A percentile compares a stretch with the other conserved stretches of the same genome.
These are phyloP conservation scores for Candida sithepensis DNA, from an alignment of 805 yeast species.

Conservation along the genomic window DNA sequence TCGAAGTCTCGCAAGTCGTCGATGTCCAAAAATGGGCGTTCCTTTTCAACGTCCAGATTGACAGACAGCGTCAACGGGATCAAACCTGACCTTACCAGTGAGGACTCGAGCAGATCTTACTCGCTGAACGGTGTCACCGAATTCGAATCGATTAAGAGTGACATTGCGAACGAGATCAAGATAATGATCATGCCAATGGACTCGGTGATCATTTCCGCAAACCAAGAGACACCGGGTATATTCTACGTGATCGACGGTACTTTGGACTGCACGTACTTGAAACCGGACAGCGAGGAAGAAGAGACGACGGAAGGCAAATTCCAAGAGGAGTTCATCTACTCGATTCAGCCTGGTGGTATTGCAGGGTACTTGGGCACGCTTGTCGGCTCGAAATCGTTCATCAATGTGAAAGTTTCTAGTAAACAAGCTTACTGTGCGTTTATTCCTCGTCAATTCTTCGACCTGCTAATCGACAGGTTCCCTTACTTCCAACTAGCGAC, in stretches of 20 bases:
- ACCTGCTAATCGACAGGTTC: slow-evolving; percentile 66
- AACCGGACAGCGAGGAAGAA: slow-evolving; percentile 22
- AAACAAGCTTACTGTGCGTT: slow-evolving; percentile 69
- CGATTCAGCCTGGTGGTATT: slow-evolving; percentile 71
- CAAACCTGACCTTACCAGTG: slow-evolving; percentile 9
- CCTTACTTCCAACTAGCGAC: slow-evolving; percentile 74
- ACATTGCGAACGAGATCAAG: slow-evolving; percentile 58
- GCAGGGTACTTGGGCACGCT: slow-evolving; percentile 85
- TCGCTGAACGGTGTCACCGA: slow-evolving; percentile 24
- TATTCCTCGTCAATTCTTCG: slow-evolving; percentile 59
- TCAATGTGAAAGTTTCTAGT: slow-evolving; percentile 58
- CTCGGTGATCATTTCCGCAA: slow-evolving; percentile 56
- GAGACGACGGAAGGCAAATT: slow-evolving; percentile 6
- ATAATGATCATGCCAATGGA: slow-evolving; percentile 52
- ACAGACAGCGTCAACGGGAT: not conserved
- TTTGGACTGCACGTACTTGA: slow-evolving; percentile 57
- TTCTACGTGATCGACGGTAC: slow-evolving; percentile 78
- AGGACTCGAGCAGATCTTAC: slow-evolving; percentile 10
- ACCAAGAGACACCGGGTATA: slow-evolving; percentile 67
- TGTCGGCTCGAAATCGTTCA: slow-evolving; percentile 76
- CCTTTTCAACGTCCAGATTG: slow-evolving; percentile 22
- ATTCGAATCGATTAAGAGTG: slow-evolving; percentile 49
- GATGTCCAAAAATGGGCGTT: slow-evolving; percentile 1
- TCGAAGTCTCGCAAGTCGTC: not conserved
- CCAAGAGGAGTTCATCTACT: slow-evolving; percentile 44